Conservation (phyloP, 345 rosid genomes). For the Lepidium didymum region DNA sequence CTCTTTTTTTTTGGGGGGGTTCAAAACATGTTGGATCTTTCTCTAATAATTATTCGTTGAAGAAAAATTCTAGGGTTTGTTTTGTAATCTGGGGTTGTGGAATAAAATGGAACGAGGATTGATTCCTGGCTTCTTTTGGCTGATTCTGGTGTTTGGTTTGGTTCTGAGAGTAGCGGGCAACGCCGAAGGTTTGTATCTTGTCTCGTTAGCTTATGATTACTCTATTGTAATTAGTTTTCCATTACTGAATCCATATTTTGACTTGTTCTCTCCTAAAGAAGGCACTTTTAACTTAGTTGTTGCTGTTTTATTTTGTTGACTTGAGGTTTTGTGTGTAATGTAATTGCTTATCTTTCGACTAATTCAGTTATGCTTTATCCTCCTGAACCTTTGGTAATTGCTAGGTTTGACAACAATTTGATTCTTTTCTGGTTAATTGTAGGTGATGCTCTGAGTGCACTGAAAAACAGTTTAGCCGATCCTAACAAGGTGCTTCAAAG, state of each 20-base stretch:
- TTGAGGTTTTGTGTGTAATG: neutral
- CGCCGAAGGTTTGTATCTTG: slow-evolving; percentile 49
- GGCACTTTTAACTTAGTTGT: neutral
- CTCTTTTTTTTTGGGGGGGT: neutral
- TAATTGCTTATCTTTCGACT: neutral
- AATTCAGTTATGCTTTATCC: neutral
- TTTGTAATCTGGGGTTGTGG: neutral
- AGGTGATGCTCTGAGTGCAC: slow-evolving; percentile 85
- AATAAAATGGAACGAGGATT: slow-evolving; percentile 21
- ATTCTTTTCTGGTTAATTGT: neutral
- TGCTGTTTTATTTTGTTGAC: neutral
- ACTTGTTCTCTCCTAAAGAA: neutral
- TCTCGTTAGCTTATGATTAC: neutral
- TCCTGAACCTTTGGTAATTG: neutral
- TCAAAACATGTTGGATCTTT: slow-evolving; percentile 17
- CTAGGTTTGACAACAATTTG: neutral
- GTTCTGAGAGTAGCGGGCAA: slow-evolving; percentile 49
- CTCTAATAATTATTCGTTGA: neutral
- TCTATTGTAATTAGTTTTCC: neutral
- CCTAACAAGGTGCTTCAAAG: slow-evolving; percentile 85
- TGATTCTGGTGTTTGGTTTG: slow-evolving; percentile 40
- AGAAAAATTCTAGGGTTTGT: slow-evolving; percentile 18
- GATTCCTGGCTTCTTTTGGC: slow-evolving; percentile 36
- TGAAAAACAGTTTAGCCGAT: slow-evolving; percentile 57
- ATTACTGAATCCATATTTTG: neutral